Conservation (phyloP, 306 rosid genomes). For the Cucumis hystrix region DNA sequence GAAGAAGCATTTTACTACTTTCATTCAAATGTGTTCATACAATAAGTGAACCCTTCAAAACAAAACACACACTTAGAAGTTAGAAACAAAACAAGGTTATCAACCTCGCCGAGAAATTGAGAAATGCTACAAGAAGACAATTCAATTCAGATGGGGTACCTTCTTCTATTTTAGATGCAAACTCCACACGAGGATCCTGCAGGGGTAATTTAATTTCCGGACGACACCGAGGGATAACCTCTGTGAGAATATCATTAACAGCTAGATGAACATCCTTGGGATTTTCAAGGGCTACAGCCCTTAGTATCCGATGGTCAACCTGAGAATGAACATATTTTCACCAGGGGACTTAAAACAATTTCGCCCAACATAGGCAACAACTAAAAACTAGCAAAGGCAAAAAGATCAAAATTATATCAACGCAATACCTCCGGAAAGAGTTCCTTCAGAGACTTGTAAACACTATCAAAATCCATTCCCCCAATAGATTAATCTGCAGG, state of each 20-base stretch:
- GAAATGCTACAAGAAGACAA: not conserved
- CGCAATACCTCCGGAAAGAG: constrained; percentile 5
- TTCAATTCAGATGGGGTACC: not conserved
- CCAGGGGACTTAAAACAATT: not conserved
- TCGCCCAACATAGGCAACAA: not conserved
- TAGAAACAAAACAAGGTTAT: not conserved
- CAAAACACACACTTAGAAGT: not conserved
- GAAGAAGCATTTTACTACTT: not conserved
- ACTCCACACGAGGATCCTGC: constrained; percentile 2
- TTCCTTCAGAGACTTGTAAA: not conserved
- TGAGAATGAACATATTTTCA: constrained; percentile 3
- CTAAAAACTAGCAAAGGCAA: not conserved
- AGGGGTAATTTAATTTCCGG: not conserved
- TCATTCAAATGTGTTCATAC: not conserved
- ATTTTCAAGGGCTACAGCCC: constrained; percentile 81
- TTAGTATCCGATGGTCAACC: constrained; percentile 64
- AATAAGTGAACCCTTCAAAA: not conserved
- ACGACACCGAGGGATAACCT: constrained; percentile 42
- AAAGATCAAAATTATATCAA: not conserved
- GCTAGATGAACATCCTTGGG: constrained; percentile 62
- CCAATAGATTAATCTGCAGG: not conserved
- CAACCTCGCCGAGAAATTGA: not conserved
- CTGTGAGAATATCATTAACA: constrained; percentile 39
- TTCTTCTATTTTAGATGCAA: constrained; percentile 8
- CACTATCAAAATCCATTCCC: not conserved